Conservation (phyloP, 345 rosid species). For the Iberis pinnata region DNA sequence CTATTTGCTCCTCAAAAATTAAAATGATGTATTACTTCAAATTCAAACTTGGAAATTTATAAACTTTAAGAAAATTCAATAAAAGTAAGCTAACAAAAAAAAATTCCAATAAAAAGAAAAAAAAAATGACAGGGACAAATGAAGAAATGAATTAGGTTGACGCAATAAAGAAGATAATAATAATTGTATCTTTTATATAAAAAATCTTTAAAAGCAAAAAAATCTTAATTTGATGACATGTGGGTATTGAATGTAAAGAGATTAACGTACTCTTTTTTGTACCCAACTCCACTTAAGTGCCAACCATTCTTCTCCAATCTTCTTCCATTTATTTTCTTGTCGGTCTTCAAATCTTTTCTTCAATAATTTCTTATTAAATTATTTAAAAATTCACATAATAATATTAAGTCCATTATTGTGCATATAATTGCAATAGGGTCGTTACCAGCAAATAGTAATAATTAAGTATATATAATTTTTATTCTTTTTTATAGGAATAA, state of each 20-base stretch:
- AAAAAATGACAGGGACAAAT: constrained; percentile 20
- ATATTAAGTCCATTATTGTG: constrained; percentile 6
- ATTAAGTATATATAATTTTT: not conserved
- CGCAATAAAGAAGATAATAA: not conserved
- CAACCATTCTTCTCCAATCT: constrained; percentile 26
- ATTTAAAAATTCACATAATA: no score
- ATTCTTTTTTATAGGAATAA: not conserved
- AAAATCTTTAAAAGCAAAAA: constrained; percentile 13
- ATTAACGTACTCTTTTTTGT: constrained; percentile 28
- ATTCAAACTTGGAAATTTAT: no score
- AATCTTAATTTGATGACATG: constrained; percentile 8
- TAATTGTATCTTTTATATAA: not conserved
- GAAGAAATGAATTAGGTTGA: constrained; percentile 22
- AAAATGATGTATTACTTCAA: no score
- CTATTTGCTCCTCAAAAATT: no score
- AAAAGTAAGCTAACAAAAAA: constrained; percentile 1
- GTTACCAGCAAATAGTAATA: constrained; percentile 12
- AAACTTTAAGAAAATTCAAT: not conserved
- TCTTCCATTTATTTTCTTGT: constrained; percentile 25
- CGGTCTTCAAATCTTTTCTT: constrained; percentile 10
- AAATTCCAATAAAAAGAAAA: not conserved
- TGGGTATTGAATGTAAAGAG: constrained; percentile 22
- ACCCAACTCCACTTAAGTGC: constrained; percentile 30
- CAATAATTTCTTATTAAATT: not conserved
- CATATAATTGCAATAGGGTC: constrained; percentile 19